These are phyloP conservation scores for Alternaria incomplexa DNA, from an alignment of 2,329 filamentous ascomycete species.

Conservation along the genomic window DNA sequence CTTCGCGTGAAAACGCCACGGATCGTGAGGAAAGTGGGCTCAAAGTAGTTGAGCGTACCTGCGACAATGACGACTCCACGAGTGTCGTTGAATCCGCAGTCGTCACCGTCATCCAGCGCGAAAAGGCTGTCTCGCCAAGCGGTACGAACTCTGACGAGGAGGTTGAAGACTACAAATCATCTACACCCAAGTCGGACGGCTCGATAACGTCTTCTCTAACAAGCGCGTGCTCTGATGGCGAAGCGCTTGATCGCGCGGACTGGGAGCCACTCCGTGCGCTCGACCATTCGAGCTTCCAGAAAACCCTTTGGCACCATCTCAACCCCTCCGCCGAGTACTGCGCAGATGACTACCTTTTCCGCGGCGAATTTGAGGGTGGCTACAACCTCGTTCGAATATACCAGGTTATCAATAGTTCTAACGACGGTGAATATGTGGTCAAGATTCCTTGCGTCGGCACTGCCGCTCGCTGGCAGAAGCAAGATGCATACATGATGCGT, in stretches of 20 bases:
- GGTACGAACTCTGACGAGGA: neutral
- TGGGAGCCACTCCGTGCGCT: neutral
- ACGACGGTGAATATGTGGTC: neutral
- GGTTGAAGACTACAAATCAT: neutral
- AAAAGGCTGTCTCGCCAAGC: neutral
- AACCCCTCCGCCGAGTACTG: neutral
- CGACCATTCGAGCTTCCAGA: conserved; percentile 1
- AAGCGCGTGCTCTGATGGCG: neutral
- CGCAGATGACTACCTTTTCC: neutral
- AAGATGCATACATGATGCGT: neutral
- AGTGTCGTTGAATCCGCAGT: neutral
- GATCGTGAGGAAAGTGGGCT: neutral
- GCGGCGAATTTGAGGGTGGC: neutral
- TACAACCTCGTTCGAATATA: neutral
- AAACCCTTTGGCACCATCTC: conserved; percentile 16
- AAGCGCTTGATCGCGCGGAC: neutral
- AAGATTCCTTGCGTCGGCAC: neutral
- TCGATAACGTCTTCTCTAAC: neutral
- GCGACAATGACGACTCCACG: neutral
- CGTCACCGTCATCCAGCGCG: neutral
- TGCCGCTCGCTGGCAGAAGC: neutral
- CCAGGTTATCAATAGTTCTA: neutral
- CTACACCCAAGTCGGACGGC: neutral
- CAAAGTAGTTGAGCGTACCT: neutral
- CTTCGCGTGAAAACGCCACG: neutral